These are phyloP conservation scores for Termitomyces eurrhizus DNA, from an alignment of 768 basidiomycete genomes.

Conservation along the genomic window DNA sequence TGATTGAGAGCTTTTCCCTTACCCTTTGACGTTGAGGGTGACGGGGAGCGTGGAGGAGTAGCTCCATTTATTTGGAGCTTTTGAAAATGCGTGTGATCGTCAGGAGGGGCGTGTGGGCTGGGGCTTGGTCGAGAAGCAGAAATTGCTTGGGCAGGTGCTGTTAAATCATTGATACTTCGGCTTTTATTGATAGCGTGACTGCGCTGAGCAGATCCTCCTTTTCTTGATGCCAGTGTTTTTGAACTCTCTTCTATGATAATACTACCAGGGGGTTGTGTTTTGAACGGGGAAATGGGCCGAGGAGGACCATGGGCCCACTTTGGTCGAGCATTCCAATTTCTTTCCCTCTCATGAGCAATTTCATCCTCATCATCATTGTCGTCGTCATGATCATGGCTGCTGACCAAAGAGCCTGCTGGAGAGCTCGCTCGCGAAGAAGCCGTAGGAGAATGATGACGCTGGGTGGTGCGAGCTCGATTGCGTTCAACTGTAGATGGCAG, in stretches of 20 bases:
- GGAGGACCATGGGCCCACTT: constrained; percentile 37
- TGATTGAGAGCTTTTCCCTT: constrained; percentile 8
- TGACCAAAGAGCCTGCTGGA: constrained; percentile 31
- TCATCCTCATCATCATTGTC: constrained; percentile 4
- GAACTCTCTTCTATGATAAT: constrained; percentile 1
- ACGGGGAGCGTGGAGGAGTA: constrained; percentile 1
- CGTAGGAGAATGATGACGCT: constrained; percentile 27
- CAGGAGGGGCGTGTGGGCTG: constrained; percentile 1
- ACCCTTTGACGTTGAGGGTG: constrained; percentile 6
- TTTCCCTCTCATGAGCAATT: constrained; percentile 43
- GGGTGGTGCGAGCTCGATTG: constrained; percentile 19
- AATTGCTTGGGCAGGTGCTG: not conserved
- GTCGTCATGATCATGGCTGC: constrained; percentile 23
- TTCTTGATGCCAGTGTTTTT: constrained; percentile 19
- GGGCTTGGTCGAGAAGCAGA: not conserved
- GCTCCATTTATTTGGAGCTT: not conserved
- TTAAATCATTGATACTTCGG: not conserved
- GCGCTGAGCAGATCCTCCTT: constrained; percentile 19
- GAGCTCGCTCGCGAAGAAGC: constrained; percentile 38
- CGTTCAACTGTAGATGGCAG: constrained; percentile 25
- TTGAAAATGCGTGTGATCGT: not conserved
- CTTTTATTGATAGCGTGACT: not conserved
- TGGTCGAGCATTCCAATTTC: constrained; percentile 67
- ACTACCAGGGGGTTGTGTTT: constrained; percentile 11
- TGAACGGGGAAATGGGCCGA: constrained; percentile 10